These are phyloP conservation scores for Carpinus viminea DNA, from an alignment of 306 rosid genomes.

Conservation along the genomic window DNA sequence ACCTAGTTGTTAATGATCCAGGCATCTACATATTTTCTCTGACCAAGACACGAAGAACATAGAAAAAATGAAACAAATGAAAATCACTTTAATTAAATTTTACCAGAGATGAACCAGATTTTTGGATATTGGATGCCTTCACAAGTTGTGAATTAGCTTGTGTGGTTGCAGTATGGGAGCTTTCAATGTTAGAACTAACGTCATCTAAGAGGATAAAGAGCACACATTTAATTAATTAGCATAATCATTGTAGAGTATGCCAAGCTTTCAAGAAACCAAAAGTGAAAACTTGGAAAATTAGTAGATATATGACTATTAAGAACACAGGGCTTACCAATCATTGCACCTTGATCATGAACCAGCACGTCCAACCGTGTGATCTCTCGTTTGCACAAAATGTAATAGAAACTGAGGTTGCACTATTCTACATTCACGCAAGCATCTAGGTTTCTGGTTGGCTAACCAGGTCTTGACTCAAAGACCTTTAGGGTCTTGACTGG, in stretches of 20 bases:
- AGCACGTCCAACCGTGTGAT: conserved; percentile 69
- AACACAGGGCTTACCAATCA: conserved; percentile 61
- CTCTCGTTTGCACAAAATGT: conserved; percentile 60
- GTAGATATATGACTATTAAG: not conserved
- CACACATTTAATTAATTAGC: not conserved
- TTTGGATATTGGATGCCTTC: conserved; percentile 81
- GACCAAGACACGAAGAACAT: not conserved
- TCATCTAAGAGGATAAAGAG: conserved; percentile 55
- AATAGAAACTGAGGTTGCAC: conserved; percentile 11
- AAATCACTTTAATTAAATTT: conserved; percentile 4
- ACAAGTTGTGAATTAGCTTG: conserved; percentile 78
- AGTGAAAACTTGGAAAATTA: not conserved
- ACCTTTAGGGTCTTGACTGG: not conserved
- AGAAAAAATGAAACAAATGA: too few relatives aligned
- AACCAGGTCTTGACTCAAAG: not conserved
- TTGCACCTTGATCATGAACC: conserved; percentile 94
- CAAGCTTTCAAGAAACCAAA: not conserved
- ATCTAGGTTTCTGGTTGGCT: not conserved
- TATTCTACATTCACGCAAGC: not conserved
- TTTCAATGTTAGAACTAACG: conserved; percentile 72
- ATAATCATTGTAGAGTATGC: not conserved
- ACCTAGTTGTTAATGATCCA: too few relatives aligned
- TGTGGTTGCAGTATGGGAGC: conserved; percentile 69
- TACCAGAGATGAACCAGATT: conserved; percentile 94
- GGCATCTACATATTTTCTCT: too few relatives aligned